These are phyloP conservation scores for Ophiostoma ulmi DNA, from an alignment of 2,329 filamentous ascomycete genomes.

Conservation along the genomic window DNA sequence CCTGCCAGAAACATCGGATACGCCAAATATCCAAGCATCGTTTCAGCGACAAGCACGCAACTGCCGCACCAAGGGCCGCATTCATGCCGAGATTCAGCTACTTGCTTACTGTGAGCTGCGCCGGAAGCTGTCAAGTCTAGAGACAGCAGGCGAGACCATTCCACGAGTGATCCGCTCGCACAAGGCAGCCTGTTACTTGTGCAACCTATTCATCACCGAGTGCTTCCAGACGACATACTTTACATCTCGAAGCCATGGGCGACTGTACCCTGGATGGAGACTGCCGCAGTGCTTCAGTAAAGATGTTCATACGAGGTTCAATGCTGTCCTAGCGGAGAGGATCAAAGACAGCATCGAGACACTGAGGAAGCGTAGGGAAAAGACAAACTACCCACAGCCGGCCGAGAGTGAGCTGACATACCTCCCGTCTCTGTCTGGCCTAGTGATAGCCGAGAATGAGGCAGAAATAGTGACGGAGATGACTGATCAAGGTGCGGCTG, in stretches of 20 bases:
- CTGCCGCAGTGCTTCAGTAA: background rate
- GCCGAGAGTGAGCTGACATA: background rate
- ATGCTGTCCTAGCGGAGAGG: background rate
- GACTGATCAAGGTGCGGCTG: too few relatives aligned
- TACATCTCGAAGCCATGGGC: background rate
- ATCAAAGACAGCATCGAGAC: background rate
- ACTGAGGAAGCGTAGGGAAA: background rate
- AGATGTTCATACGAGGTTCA: background rate
- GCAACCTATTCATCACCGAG: background rate
- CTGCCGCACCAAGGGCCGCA: background rate
- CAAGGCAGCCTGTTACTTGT: background rate
- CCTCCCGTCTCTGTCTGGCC: background rate
- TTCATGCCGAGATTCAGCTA: background rate
- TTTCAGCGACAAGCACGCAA: background rate
- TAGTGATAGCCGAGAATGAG: background rate
- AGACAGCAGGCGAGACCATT: background rate
- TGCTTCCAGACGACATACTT: background rate
- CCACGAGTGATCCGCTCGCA: background rate
- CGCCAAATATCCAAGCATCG: background rate
- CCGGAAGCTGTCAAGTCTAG: background rate
- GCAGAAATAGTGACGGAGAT: background rate
- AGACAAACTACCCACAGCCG: background rate
- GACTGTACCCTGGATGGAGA: background rate
- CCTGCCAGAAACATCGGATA: background rate
- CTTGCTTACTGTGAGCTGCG: background rate